These are phyloP conservation scores for Lentinula raphanica DNA, from an alignment of 768 basidiomycete species.

Conservation along the genomic window DNA sequence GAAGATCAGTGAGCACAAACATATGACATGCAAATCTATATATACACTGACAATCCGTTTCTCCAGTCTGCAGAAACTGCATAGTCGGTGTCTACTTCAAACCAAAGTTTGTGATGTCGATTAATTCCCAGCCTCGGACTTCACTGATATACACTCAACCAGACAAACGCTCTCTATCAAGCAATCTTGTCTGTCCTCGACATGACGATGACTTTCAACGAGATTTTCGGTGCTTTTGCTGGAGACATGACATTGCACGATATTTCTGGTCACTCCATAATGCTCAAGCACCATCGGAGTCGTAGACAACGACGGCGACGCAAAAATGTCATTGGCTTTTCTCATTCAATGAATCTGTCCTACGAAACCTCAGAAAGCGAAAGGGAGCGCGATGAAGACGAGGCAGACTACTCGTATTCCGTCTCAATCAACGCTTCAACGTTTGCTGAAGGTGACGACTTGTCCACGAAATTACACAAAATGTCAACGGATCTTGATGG, in stretches of 20 bases:
- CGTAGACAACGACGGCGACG: conserved; percentile 51
- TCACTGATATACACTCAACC: not conserved
- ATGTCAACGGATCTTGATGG: conserved; percentile 68
- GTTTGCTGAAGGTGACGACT: conserved; percentile 37
- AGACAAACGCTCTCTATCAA: conserved; percentile 63
- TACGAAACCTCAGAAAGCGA: conserved; percentile 26
- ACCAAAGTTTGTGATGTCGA: too few species aligned
- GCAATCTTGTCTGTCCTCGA: conserved; percentile 68
- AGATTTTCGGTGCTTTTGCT: conserved; percentile 54
- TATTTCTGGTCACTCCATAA: conserved; percentile 44
- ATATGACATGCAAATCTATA: too few species aligned
- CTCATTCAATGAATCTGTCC: conserved; percentile 26
- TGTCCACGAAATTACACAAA: conserved; percentile 50
- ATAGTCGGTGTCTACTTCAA: conserved; percentile 59
- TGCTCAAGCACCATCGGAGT: conserved; percentile 56
- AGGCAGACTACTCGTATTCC: conserved; percentile 26
- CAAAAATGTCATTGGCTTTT: conserved; percentile 59
- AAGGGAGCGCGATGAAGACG: conserved; percentile 26
- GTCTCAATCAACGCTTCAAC: conserved; percentile 35
- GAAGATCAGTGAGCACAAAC: conserved; percentile 54
- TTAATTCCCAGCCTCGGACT: too few species aligned
- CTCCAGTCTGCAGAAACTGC: conserved; percentile 53
- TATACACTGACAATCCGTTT: not conserved
- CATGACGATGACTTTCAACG: conserved; percentile 66
- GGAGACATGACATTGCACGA: conserved; percentile 58